A percentile compares a stretch with the other conserved stretches of the same genome.
Evolutionary conservation across 2,329 filamentous ascomycete genomes (phyloP).

Genomic region (Biscogniauxia marginata): DNA sequence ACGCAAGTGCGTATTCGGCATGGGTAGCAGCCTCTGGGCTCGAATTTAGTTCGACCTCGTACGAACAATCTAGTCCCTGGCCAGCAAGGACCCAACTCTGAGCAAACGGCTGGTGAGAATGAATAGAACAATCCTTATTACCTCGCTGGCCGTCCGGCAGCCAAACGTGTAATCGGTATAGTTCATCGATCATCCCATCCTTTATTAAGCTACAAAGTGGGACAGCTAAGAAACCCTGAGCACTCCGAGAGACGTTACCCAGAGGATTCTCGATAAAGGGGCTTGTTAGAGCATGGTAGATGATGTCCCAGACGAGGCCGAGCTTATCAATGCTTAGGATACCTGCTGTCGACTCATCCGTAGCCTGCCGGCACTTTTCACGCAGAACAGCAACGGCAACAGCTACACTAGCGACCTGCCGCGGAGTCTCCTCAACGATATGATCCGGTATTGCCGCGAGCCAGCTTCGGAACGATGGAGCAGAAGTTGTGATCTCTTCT

Average conservation of each 20-base stretch:
- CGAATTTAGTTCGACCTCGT: constrained; percentile 21
- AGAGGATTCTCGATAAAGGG: not conserved
- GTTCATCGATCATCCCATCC: constrained; percentile 28
- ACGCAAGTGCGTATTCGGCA: constrained; percentile 28
- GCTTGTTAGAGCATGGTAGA: not conserved
- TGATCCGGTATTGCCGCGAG: not conserved
- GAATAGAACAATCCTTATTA: constrained; percentile 27
- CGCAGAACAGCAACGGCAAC: not conserved
- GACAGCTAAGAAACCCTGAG: constrained; percentile 36
- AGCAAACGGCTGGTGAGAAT: constrained; percentile 35
- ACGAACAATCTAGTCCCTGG: constrained; percentile 31
- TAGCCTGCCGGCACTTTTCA: not conserved
- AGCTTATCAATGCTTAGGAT: not conserved
- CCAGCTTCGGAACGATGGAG: not conserved
- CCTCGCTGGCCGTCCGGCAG: constrained; percentile 32
- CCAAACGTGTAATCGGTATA: constrained; percentile 35
- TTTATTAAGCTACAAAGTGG: constrained; percentile 35
- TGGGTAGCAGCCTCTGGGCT: constrained; percentile 26
- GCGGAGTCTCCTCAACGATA: not conserved
- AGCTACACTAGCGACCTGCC: not conserved
- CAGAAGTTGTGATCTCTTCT: not conserved
- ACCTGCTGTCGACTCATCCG: not conserved
- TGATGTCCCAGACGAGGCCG: not conserved
- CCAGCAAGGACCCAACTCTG: constrained; percentile 39
- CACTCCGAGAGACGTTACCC: constrained; percentile 21